phyloP scores from a whole-genome alignment of 2,329 filamentous ascomycete species.

The Aspergillus eucalypticola region DNA sequence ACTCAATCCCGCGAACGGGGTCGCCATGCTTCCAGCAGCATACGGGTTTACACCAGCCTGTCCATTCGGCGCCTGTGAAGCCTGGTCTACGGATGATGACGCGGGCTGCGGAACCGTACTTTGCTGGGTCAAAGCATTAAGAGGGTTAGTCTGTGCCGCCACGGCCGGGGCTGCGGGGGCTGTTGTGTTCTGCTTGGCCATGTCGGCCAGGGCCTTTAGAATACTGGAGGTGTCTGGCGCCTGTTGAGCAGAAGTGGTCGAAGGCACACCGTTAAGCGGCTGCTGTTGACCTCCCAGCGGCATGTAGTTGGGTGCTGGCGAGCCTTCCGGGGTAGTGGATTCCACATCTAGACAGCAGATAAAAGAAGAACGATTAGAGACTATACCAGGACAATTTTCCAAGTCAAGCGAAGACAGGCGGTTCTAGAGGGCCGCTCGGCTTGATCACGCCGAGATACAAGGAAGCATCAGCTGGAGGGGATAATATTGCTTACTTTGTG shows the following conservation, averaged over 20 bases:
- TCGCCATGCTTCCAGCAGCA: slow-evolving; percentile 47
- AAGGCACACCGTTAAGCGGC: slow-evolving; percentile 26
- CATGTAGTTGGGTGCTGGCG: slow-evolving; percentile 49
- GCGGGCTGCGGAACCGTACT: slow-evolving; percentile 43
- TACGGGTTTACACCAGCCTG: slow-evolving; percentile 62
- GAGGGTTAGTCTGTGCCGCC: slow-evolving; percentile 44
- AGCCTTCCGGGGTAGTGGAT: slow-evolving; percentile 69
- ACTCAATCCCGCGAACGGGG: slow-evolving; percentile 50
- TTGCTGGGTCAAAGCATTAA: slow-evolving; percentile 53
- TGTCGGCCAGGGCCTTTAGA: slow-evolving; percentile 75
- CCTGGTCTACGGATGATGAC: slow-evolving; percentile 49
- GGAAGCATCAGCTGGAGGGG: slow-evolving; percentile 1
- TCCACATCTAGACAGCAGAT: slow-evolving; percentile 51
- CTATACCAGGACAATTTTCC: background rate
- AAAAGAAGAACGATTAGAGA: slow-evolving; percentile 30
- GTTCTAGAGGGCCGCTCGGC: background rate
- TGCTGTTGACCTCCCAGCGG: slow-evolving; percentile 38
- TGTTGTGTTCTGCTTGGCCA: slow-evolving; percentile 71
- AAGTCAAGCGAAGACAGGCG: background rate
- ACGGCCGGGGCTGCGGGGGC: slow-evolving; percentile 44
- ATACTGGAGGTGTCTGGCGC: slow-evolving; percentile 65
- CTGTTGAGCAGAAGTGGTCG: slow-evolving; percentile 29
- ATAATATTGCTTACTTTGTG: slow-evolving; percentile 61
- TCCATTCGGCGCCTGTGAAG: slow-evolving; percentile 43
- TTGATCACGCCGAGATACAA: slow-evolving; percentile 9